Conservation (phyloP, 257 asterid genomes). For the Salvia miltiorrhiza region DNA sequence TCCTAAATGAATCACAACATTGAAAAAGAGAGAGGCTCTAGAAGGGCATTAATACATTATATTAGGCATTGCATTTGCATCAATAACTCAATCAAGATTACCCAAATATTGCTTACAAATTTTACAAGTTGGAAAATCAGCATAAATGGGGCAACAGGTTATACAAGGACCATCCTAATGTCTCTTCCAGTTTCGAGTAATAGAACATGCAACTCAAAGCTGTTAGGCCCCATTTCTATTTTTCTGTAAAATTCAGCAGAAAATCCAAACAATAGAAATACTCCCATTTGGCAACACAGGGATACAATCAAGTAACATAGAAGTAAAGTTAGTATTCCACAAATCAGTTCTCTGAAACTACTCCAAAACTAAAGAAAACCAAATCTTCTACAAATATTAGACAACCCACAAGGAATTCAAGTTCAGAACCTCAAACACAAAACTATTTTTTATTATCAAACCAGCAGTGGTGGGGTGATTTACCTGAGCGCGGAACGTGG, state of each 20-base stretch:
- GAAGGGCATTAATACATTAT: not conserved
- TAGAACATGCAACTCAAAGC: constrained; percentile 1
- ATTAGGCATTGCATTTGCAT: not conserved
- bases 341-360: not conserved
- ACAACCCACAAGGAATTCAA: constrained; percentile 7
- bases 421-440: not conserved
- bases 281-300: constrained; percentile 2
- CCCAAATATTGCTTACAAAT: not conserved
- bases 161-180: not conserved
- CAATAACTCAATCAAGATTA: not conserved
- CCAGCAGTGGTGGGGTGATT: too few relatives aligned
- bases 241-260: not conserved
- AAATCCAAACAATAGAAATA: not conserved
- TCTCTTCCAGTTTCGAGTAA: not conserved
- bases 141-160: not conserved
- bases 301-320: not conserved
- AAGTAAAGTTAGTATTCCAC: not conserved
- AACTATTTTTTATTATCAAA: too few relatives aligned
- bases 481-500: too few relatives aligned
- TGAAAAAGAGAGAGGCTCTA: not conserved
- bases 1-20: not conserved
- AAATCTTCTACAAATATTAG: not conserved
- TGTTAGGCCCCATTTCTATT: not conserved
- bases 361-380: not conserved
- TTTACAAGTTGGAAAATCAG: not conserved